Percentiles rank a stretch among this genome's conserved stretches.
These are phyloP conservation scores for Cutaneotrichosporon spelunceum DNA, from an alignment of 1,284 basidiomycete genomes.

Conservation along the genomic window DNA sequence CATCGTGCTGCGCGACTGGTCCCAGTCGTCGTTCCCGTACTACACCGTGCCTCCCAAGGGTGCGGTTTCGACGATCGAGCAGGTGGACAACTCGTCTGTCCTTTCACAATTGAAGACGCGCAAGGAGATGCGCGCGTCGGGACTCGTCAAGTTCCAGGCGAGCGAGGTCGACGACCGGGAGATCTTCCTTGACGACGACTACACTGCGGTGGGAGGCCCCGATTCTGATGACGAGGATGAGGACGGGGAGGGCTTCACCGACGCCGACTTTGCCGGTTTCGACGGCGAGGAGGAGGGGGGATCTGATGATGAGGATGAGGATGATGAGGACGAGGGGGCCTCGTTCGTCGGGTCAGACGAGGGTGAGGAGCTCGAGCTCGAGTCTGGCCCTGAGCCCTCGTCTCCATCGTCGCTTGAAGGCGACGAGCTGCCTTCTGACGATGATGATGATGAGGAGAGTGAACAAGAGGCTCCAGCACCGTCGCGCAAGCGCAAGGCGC, in stretches of 20 bases:
- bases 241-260: conserved; percentile 31
- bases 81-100: conserved; percentile 51
- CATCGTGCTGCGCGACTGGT: conserved; percentile 86
- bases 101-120: conserved; percentile 63
- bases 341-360: conserved; percentile 38
- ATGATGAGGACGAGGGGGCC: conserved; percentile 34
- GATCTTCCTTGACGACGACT: conserved; percentile 59
- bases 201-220: conserved; percentile 40
- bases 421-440: conserved; percentile 19
- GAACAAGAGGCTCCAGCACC: conserved; percentile 31
- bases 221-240: conserved; percentile 48
- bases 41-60: conserved; percentile 64
- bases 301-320: conserved; percentile 36
- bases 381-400: conserved; percentile 44
- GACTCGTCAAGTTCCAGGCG: conserved; percentile 59
- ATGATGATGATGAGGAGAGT: conserved; percentile 35
- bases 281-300: conserved; percentile 33
- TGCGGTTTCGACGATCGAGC: conserved; percentile 26
- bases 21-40: conserved; percentile 70
- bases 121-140: conserved; percentile 56
- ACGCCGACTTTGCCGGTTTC: conserved; percentile 40
- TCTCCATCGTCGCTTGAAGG: conserved; percentile 33
- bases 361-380: conserved; percentile 47
- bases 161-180: conserved; percentile 59
- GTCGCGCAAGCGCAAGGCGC: conserved; percentile 24